phyloP scores from a whole-genome alignment of 2,329 filamentous ascomycete genomes.

The Hypoxylon sp. region DNA sequence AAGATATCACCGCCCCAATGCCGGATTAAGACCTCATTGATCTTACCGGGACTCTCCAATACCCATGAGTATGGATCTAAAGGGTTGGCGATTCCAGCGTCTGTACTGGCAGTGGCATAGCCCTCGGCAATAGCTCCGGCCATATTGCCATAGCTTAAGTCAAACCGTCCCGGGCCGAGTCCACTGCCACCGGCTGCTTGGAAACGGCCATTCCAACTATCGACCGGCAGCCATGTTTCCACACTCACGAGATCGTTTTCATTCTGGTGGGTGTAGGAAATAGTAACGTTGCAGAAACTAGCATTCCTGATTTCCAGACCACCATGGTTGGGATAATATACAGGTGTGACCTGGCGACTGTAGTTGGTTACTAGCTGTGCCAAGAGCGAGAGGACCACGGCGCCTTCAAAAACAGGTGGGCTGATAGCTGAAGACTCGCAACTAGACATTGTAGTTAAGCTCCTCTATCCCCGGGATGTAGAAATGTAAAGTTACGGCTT shows the following conservation, averaged over 20 bases:
- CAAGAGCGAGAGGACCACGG: slow-evolving; percentile 21
- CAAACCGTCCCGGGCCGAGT: slow-evolving; percentile 49
- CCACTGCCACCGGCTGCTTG: slow-evolving; percentile 59
- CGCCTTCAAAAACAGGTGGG: slow-evolving; percentile 17
- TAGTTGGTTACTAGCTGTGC: slow-evolving; percentile 41
- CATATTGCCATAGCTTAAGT: slow-evolving; percentile 41
- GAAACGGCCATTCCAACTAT: slow-evolving; percentile 58
- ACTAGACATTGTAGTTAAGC: slow-evolving; percentile 21
- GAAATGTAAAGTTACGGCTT: background rate
- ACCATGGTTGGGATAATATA: slow-evolving; percentile 34
- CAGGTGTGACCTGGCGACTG: slow-evolving; percentile 30
- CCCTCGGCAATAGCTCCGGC: slow-evolving; percentile 45
- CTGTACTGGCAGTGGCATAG: slow-evolving; percentile 50
- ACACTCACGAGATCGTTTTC: slow-evolving; percentile 57
- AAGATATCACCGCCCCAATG: slow-evolving; percentile 51
- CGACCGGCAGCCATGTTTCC: slow-evolving; percentile 56
- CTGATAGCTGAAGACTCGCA: slow-evolving; percentile 18
- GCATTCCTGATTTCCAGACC: slow-evolving; percentile 28
- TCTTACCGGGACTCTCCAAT: slow-evolving; percentile 45
- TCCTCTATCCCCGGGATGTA: background rate
- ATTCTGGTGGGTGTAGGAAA: slow-evolving; percentile 60
- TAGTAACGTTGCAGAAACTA: slow-evolving; percentile 60
- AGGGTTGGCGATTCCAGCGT: slow-evolving; percentile 47
- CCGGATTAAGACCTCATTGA: slow-evolving; percentile 50
- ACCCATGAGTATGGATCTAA: slow-evolving; percentile 39